phyloP scores from a whole-genome alignment of 108 stramenopile species.

The Cyclostephanos tholiformis region DNA sequence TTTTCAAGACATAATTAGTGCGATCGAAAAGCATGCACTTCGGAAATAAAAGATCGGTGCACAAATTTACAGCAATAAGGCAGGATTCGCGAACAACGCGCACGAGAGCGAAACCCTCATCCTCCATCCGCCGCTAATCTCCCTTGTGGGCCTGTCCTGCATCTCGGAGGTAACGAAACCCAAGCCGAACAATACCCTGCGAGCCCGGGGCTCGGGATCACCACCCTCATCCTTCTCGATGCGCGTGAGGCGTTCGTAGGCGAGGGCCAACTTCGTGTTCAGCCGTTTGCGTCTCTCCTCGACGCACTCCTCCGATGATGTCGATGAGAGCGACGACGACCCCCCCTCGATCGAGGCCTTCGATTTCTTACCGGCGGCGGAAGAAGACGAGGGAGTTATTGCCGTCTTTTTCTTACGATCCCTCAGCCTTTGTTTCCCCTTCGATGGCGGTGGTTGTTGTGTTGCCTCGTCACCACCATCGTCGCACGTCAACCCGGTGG shows the following conservation, averaged over 20 bases:
- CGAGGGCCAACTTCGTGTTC: slow-evolving; percentile 44
- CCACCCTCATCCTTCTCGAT: slow-evolving; percentile 71
- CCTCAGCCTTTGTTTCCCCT: slow-evolving; percentile 50
- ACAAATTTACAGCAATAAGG: slow-evolving; percentile 69
- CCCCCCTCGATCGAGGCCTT: slow-evolving; percentile 8
- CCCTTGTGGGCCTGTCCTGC: slow-evolving; percentile 76
- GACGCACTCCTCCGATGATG: slow-evolving; percentile 23
- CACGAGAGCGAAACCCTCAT: slow-evolving; percentile 94
- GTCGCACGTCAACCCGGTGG: slow-evolving; percentile 9
- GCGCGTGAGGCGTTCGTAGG: slow-evolving; percentile 60
- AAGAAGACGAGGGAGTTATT: slow-evolving; percentile 5
- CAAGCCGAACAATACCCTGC: slow-evolving; percentile 77
- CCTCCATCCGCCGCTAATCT: slow-evolving; percentile 93
- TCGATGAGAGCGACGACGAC: background rate
- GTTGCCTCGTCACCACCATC: slow-evolving; percentile 3
- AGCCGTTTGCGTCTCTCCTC: slow-evolving; percentile 51
- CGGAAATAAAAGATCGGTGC: slow-evolving; percentile 23
- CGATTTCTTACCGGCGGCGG: slow-evolving; percentile 21
- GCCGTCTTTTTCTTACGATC: slow-evolving; percentile 51
- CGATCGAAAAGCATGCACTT: background rate
- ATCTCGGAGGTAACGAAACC: slow-evolving; percentile 84
- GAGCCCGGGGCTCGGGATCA: slow-evolving; percentile 64
- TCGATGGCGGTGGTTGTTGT: slow-evolving; percentile 12
- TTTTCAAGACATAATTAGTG: background rate
- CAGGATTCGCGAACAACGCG: slow-evolving; percentile 89